Base-by-base conservation (phyloP, 768 basidiomycete species). In the Hydnomerulius pinastri region DNA sequence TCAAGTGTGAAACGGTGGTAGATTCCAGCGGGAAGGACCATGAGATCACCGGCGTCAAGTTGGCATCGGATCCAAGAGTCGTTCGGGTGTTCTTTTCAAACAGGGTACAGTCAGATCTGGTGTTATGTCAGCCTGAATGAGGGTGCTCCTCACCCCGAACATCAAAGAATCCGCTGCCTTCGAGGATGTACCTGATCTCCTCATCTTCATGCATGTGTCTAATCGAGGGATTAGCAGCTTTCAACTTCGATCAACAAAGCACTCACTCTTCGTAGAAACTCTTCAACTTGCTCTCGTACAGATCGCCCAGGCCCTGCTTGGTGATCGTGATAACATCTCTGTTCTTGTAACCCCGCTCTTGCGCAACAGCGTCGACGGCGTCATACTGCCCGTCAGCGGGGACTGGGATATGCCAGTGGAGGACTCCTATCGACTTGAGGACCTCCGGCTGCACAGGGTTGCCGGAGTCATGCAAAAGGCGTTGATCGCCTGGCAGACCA, bases 201-300 rank as follows among this genome's bases (percentile, higher is more conserved):
- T 98, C 94, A 60, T 97, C 94, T 67, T 97, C 92, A 60, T 97
- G 95, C 76, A 98, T 80, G 60, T 97, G 93, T 60, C 90, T 91
- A 57, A 23, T 0, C 4, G 21, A 21, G 45, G 13, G 21, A 41
- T 57, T 39, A 47, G 39, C 47, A 45, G 6, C 20, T 27, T 2
- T 13, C 12, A 20, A 23, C 11, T 20, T 17, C 12, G 33, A 9
- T 12, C 4, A 18, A 23, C 17, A 23, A 13, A 4, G 28, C 10
- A 66, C 85, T 53, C 59, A 91, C 90, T 94, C 92, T 46, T 86
- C 76, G 59, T 90, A 95, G 70, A 96, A 95, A 0, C 64, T 75
- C 65, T 89, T 87, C 64, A 96, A 79, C 70, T 89, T 92, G 20
- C 76, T 63, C 60, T 97, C 92, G 69, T 92, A 96, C 7, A 72